Conservation (phyloP, 768 basidiomycete genomes). For the Phaffia australis region DNA sequence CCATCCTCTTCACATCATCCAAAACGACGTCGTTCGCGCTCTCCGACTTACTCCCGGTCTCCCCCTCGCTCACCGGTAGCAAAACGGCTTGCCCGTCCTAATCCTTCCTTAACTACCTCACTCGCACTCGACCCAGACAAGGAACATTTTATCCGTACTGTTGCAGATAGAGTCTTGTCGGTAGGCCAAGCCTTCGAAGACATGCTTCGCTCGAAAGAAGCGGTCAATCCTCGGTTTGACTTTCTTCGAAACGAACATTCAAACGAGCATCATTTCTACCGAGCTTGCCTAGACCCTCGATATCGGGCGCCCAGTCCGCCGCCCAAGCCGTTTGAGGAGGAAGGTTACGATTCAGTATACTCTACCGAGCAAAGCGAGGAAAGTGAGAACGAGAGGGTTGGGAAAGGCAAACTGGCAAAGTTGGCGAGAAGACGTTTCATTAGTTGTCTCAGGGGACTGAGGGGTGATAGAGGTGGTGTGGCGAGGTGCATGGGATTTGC, state of each 20-base stretch:
- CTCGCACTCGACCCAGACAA: conserved; percentile 51
- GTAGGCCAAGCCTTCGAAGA: conserved; percentile 64
- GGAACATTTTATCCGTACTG: conserved; percentile 73
- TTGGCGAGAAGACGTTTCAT: conserved; percentile 76
- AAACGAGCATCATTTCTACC: conserved; percentile 41
- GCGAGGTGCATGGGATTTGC: conserved; percentile 96
- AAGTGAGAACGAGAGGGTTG: conserved; percentile 68
- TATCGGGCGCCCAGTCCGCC: conserved; percentile 40
- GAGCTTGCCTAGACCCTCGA: conserved; percentile 35
- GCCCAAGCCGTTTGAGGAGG: conserved; percentile 37
- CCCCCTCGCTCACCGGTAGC: conserved; percentile 36
- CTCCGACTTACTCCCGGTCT: conserved; percentile 3
- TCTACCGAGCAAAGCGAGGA: conserved; percentile 93
- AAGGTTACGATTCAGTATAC: conserved; percentile 72
- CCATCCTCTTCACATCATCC: background rate
- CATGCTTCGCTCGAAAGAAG: conserved; percentile 62
- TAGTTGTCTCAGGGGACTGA: conserved; percentile 74
- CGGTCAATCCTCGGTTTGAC: conserved; percentile 65
- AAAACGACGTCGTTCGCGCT: background rate
- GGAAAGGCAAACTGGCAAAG: conserved; percentile 66
- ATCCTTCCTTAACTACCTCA: conserved; percentile 20
- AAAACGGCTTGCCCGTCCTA: conserved; percentile 1
- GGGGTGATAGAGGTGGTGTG: conserved; percentile 76
- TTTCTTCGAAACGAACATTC: conserved; percentile 51
- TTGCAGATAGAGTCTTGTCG: conserved; percentile 71